Percentiles rank a stretch among this genome's conserved stretches.
These are phyloP conservation scores for Babesia bigemina DNA, from an alignment of 169 alveolate genomes.

Conservation along the genomic window DNA sequence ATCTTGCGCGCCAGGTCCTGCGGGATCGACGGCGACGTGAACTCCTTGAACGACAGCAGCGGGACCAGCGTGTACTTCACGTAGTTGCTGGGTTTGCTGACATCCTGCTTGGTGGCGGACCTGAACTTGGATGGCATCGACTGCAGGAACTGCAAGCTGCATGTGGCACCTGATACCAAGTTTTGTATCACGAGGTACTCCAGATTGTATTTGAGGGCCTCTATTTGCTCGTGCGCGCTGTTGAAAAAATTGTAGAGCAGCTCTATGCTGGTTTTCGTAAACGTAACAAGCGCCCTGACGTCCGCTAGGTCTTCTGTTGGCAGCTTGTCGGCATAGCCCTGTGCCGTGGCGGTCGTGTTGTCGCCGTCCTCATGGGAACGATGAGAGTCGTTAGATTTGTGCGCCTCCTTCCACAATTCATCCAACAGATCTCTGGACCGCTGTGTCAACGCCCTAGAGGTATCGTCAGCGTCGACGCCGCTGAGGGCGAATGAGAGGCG, in stretches of 20 bases:
- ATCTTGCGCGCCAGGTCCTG: constrained; percentile 32
- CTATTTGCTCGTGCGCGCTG: constrained; percentile 28
- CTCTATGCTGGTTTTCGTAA: constrained; percentile 13
- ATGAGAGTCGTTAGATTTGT: background rate
- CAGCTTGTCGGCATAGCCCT: background rate
- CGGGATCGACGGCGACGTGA: constrained; percentile 26
- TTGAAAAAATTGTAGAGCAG: constrained; percentile 20
- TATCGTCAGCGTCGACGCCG: background rate
- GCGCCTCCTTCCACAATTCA: constrained; percentile 1
- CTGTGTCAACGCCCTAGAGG: background rate
- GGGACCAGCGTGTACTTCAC: constrained; percentile 65
- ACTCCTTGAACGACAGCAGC: constrained; percentile 61
- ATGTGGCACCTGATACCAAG: constrained; percentile 38
- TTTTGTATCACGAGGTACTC: constrained; percentile 32
- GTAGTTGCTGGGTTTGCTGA: constrained; percentile 44
- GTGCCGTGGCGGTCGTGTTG: background rate
- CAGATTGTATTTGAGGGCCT: constrained; percentile 23
- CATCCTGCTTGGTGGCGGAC: constrained; percentile 22
- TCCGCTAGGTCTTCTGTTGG: constrained; percentile 4
- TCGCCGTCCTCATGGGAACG: background rate
- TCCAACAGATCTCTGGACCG: background rate
- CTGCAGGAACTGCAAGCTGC: constrained; percentile 66
- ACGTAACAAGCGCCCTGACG: constrained; percentile 2
- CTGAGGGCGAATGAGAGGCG: background rate
- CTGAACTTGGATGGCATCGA: constrained; percentile 66